Evolutionary conservation across 2,329 filamentous ascomycete species (phyloP), one percentile per base, ranked within the genome.

Genomic region (Claviceps citrina): DNA sequence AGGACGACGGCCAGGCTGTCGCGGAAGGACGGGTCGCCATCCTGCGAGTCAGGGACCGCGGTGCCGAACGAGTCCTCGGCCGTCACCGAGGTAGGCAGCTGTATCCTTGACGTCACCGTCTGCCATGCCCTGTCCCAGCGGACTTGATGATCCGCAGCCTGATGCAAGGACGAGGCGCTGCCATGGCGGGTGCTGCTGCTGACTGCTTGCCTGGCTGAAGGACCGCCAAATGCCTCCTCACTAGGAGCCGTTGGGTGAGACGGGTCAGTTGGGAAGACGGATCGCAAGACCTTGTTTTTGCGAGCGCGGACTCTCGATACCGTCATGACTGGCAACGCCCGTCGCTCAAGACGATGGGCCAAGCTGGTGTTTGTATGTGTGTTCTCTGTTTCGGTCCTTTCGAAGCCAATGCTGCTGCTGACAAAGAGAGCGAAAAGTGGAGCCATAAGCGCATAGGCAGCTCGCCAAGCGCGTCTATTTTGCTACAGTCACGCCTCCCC

Each of bases 81-180:
- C 2, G 71, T 60, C 32, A 71, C 68, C 8, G 70, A 71, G n/a
- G 65, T 55, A 7, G 73, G 71, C 18, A 80, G 61, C 35, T 66
- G 64, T 34, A 80, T 70, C 26, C 62, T 63, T 24, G 70, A 64
- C 13, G 74, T 78, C 44, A 78, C 73, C 22, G 64, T 58, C 51
- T 76, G 70, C 76, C 76, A 80, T 43, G 75, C 72, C 45, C 69
- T 62, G 51, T 78, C 73, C 65, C 69, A 77, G 46, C 64, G 65
- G 40, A 67, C 62, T 56, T 78, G 75, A 46, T 76, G 66, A 46
- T 75, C 66, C 44, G 61, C 57, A 26, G 53, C 48, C 22, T 50
- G 49, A 43, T 48, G 46, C 40, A 44, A 46, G 40, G 44, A 42
- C 34, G 51, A 42, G 43, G 38, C 15, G 36, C n/a, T 31, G 36